These are phyloP conservation scores for Ceratobasidium sp. DNA, from an alignment of 1,284 basidiomycete genomes.

Conservation along the genomic window DNA sequence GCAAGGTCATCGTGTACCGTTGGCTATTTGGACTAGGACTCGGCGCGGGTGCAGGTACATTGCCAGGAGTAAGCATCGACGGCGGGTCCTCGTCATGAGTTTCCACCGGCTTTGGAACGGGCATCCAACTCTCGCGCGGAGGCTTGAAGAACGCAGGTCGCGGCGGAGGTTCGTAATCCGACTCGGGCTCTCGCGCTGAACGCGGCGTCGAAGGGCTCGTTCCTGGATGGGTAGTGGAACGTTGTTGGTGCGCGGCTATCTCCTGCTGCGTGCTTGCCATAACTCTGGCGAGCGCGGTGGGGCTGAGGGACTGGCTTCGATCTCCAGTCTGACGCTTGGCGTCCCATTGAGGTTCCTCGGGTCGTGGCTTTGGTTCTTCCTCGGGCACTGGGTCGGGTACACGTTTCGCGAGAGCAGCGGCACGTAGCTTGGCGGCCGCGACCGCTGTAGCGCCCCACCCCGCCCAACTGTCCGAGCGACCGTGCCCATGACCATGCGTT, in stretches of 20 bases:
- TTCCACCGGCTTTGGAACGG: slow-evolving; percentile 10
- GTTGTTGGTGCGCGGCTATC: slow-evolving; percentile 12
- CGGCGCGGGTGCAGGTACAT: slow-evolving; percentile 12
- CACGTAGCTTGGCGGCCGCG: slow-evolving; percentile 44
- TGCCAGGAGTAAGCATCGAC: slow-evolving; percentile 8
- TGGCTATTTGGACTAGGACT: slow-evolving; percentile 26
- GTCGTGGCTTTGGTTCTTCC: slow-evolving; percentile 21
- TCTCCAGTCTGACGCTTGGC: slow-evolving; percentile 21
- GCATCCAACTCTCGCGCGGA: slow-evolving; percentile 38
- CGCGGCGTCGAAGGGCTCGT: slow-evolving; percentile 19
- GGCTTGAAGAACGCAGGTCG: slow-evolving; percentile 40
- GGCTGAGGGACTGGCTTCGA: slow-evolving; percentile 39
- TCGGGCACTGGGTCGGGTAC: slow-evolving; percentile 31
- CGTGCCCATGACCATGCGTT: slow-evolving; percentile 30
- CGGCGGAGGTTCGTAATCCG: slow-evolving; percentile 39
- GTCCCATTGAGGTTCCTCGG: slow-evolving; percentile 12
- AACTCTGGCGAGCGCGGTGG: slow-evolving; percentile 29
- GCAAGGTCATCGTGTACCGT: slow-evolving; percentile 46
- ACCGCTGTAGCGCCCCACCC: slow-evolving; percentile 45
- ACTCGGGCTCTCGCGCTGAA: slow-evolving; percentile 18
- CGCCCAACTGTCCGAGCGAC: slow-evolving; percentile 39
- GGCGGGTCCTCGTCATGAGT: slow-evolving; percentile 24
- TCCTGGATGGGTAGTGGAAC: not conserved
- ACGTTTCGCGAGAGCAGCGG: slow-evolving; percentile 21
- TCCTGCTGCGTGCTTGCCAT: slow-evolving; percentile 25